A percentile compares a stretch with the other conserved stretches of the same genome.
Evolutionary conservation across 2,329 filamentous ascomycete genomes (phyloP).

Genomic region (Trichophyton mentagrophytes): DNA sequence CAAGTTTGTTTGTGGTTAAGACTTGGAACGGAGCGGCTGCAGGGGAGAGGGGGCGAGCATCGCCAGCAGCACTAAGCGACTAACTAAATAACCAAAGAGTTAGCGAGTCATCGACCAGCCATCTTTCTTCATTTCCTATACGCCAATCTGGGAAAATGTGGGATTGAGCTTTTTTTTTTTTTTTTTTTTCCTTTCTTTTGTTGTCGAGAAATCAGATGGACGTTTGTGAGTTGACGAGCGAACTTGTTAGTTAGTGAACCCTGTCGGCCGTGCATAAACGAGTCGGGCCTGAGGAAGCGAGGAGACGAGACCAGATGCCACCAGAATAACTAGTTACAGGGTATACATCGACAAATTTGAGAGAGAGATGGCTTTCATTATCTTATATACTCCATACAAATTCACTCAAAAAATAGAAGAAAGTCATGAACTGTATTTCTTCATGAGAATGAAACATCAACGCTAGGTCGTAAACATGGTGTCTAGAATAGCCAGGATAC

Average conservation of each 20-base stretch:
- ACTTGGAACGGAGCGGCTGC: not conserved
- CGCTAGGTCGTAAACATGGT: not conserved
- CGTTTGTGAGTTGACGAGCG: not conserved
- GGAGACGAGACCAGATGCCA: not conserved
- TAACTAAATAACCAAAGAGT: not conserved
- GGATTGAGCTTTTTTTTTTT: not conserved
- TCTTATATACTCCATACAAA: not conserved
- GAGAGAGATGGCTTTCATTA: not conserved
- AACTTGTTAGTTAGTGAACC: not conserved
- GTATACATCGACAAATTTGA: not conserved
- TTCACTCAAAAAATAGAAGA: no score
- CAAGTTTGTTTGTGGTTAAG: not conserved
- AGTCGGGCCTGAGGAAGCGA: not conserved
- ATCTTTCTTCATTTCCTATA: not conserved
- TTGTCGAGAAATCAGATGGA: not conserved
- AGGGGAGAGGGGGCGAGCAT: not conserved
- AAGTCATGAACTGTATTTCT: not conserved
- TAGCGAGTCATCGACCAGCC: not conserved
- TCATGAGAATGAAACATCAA: not conserved
- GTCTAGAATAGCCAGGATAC: slow-evolving; percentile 49
- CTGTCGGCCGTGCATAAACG: not conserved
- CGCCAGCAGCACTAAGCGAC: no score
- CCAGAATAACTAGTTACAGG: no score
- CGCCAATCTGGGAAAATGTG: not conserved
- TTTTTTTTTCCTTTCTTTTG: no score